Percentiles rank a stretch among this genome's conserved stretches.
phyloP scores from a whole-genome alignment of 176 grass and related monocot species.

The Musa itinerans region DNA sequence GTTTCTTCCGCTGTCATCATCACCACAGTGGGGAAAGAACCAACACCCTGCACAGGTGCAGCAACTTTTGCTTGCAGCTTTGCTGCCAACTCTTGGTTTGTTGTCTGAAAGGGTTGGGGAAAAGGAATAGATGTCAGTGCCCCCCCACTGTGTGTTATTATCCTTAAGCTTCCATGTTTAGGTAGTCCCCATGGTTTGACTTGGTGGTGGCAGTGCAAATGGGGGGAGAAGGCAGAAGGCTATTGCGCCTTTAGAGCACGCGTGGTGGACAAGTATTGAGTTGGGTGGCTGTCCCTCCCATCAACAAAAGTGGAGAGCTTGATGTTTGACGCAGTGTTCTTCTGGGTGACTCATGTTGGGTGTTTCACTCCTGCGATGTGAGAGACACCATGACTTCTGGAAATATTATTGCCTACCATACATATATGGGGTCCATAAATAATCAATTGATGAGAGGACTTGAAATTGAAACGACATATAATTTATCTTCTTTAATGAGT shows the following conservation, averaged over 20 bases:
- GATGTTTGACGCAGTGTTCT: background rate
- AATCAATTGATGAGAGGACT: too few relatives aligned
- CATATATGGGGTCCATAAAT: too few relatives aligned
- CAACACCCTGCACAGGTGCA: background rate
- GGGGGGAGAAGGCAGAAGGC: background rate
- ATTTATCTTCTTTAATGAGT: too few relatives aligned
- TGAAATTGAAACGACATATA: too few relatives aligned
- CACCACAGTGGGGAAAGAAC: constrained; percentile 1
- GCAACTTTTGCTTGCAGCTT: constrained; percentile 7
- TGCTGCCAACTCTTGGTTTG: constrained; percentile 12
- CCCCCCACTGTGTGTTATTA: background rate
- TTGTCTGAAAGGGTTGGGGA: background rate
- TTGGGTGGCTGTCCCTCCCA: background rate
- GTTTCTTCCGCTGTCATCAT: constrained; percentile 1
- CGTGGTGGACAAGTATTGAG: background rate
- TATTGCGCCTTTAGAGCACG: background rate
- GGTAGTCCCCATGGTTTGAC: background rate
- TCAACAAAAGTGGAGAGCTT: background rate
- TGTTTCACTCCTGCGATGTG: background rate
- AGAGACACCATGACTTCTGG: too few relatives aligned
- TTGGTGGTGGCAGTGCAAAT: background rate
- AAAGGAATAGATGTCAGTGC: background rate
- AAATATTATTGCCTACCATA: too few relatives aligned
- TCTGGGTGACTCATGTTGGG: background rate
- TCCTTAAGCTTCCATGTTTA: background rate